These are phyloP conservation scores for Lindgomyces ingoldianus DNA, from an alignment of 495 filamentous ascomycete species.

Conservation along the genomic window DNA sequence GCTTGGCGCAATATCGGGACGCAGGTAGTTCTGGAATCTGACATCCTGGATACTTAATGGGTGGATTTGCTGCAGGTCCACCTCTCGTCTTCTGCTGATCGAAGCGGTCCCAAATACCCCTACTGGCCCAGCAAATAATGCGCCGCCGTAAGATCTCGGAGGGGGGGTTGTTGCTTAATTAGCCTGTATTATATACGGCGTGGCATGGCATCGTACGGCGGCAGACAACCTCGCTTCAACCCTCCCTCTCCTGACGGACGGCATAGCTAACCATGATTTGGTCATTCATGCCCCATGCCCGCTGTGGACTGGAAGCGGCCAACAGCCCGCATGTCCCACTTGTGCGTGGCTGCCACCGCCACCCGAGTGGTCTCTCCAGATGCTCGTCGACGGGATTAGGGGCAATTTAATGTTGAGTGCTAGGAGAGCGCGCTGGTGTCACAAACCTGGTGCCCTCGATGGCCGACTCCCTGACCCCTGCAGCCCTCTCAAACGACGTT, in stretches of 20 bases:
- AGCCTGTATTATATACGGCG: slow-evolving; percentile 17
- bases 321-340: background rate
- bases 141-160: slow-evolving; percentile 3
- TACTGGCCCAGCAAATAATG: slow-evolving; percentile 10
- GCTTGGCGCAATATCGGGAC: slow-evolving; percentile 31
- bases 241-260: slow-evolving; percentile 12
- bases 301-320: slow-evolving; percentile 9
- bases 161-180: slow-evolving; percentile 21
- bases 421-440: slow-evolving; percentile 7
- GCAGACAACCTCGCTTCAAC: background rate
- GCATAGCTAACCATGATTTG: slow-evolving; percentile 4
- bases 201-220: background rate
- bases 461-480: slow-evolving; percentile 22
- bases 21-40: background rate
- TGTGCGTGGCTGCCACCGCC: slow-evolving; percentile 22
- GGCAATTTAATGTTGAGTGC: slow-evolving; percentile 24
- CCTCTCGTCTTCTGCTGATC: slow-evolving; percentile 2
- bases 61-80: slow-evolving; percentile 35
- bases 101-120: slow-evolving; percentile 12
- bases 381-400: slow-evolving; percentile 20
- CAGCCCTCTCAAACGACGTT: slow-evolving; percentile 13
- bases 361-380: slow-evolving; percentile 8
- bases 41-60: slow-evolving; percentile 6
- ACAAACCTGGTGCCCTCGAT: slow-evolving; percentile 17
- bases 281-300: slow-evolving; percentile 12